A percentile compares a stretch with the other conserved stretches of the same genome.
These are phyloP conservation scores for Lepidium sativum DNA, from an alignment of 345 rosid genomes.

Conservation along the genomic window DNA sequence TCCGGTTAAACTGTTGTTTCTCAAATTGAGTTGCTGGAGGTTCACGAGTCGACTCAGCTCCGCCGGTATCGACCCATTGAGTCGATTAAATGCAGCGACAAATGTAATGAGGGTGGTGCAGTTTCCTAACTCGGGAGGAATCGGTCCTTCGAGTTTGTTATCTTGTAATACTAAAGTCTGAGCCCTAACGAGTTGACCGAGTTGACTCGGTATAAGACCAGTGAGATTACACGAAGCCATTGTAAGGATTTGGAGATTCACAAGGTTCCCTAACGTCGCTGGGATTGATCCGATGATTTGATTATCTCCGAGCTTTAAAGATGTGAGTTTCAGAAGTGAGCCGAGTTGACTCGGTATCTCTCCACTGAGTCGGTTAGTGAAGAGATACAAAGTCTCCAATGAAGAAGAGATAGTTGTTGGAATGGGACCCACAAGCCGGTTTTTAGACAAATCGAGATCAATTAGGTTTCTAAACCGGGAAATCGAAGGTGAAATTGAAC, in stretches of 20 bases:
- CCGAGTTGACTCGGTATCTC: slow-evolving; percentile 54
- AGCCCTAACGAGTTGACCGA: slow-evolving; percentile 58
- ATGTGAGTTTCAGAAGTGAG: slow-evolving; percentile 45
- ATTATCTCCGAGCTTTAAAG: slow-evolving; percentile 67
- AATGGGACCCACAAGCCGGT: slow-evolving; percentile 46
- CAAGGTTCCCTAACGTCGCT: slow-evolving; percentile 46
- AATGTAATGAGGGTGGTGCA: slow-evolving; percentile 42
- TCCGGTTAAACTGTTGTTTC: slow-evolving; percentile 65
- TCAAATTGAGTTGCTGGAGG: slow-evolving; percentile 55
- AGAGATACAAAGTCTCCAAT: slow-evolving; percentile 46
- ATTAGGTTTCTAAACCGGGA: slow-evolving; percentile 43
- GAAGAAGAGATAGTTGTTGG: slow-evolving; percentile 54
- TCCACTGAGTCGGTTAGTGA: slow-evolving; percentile 66
- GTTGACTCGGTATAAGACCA: slow-evolving; percentile 65
- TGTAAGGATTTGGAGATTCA: slow-evolving; percentile 46
- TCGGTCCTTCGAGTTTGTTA: slow-evolving; percentile 51
- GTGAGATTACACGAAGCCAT: slow-evolving; percentile 55
- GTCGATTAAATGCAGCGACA: slow-evolving; percentile 52
- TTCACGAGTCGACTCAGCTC: slow-evolving; percentile 44
- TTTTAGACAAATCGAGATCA: slow-evolving; percentile 61
- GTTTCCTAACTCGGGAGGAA: slow-evolving; percentile 49
- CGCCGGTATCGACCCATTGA: slow-evolving; percentile 56
- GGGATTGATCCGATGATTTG: slow-evolving; percentile 47
- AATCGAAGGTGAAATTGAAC: slow-evolving; percentile 42
- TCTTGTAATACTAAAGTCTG: slow-evolving; percentile 41